A percentile compares a stretch with the other conserved stretches of the same genome.
Conservation (phyloP, 176 grass and related monocot species). For the Oryza meyeriana region DNA sequence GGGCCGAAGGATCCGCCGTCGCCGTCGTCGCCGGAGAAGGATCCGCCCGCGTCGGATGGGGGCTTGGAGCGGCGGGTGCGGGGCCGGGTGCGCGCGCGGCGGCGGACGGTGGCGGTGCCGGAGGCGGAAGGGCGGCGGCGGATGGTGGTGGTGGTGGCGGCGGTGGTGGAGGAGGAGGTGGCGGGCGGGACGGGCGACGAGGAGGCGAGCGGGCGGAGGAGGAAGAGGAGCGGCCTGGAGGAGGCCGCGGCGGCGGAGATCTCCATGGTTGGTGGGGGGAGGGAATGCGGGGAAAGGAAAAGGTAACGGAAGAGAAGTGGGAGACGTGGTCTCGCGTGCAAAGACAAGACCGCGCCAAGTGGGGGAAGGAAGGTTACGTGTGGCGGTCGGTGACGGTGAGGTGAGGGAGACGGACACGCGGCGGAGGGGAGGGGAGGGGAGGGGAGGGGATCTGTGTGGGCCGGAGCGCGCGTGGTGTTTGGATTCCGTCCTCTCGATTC, state of each 20-base stretch:
- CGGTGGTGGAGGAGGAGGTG: neutral
- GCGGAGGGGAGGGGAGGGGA: neutral
- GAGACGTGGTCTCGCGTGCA: neutral
- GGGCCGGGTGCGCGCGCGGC: constrained; percentile 39
- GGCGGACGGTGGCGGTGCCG: constrained; percentile 36
- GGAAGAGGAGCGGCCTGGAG: constrained; percentile 4
- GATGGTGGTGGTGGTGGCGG: neutral
- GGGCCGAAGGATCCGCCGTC: constrained; percentile 18
- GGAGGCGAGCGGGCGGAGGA: constrained; percentile 24
- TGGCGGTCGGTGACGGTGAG: neutral
- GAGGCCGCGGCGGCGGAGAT: constrained; percentile 33
- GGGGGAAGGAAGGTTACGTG: neutral
- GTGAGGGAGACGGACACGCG: neutral
- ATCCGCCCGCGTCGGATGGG: constrained; percentile 25
- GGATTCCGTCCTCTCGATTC: constrained; percentile 1
- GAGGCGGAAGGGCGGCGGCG: constrained; percentile 15
- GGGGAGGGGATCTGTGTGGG: neutral
- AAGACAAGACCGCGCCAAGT: neutral
- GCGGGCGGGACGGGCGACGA: neutral
- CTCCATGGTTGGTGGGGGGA: constrained; percentile 14
- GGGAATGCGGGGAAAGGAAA: neutral
- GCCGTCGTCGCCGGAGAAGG: constrained; percentile 48
- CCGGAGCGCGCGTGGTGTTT: constrained; percentile 16
- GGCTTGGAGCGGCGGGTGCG: constrained; percentile 38
- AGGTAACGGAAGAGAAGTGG: neutral